phyloP scores from a whole-genome alignment of 164 flowering plant genomes.

The Taxillus chinensis region DNA sequence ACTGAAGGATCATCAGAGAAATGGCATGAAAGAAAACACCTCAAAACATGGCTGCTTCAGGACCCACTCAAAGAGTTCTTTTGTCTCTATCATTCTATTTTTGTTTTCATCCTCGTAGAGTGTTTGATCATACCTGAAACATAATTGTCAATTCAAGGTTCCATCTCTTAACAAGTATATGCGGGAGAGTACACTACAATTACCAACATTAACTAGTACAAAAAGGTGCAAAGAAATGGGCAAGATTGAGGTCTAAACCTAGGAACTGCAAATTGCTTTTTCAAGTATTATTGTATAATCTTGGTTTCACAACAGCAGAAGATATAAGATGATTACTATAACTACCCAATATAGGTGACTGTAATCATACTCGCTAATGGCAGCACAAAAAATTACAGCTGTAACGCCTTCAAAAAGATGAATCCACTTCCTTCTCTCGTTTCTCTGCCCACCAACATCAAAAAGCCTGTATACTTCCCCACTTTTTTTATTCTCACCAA shows the following conservation, averaged over 20 bases:
- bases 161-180: too few relatives aligned
- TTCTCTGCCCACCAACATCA: conserved; percentile 98
- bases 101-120: conserved; percentile 86
- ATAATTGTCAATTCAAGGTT: conserved; percentile 7
- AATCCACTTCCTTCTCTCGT: conserved; percentile 99
- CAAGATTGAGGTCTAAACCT: too few relatives aligned
- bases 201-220: too few relatives aligned
- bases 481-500: conserved; percentile 87
- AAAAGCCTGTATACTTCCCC: conserved; percentile 97
- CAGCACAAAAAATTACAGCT: conserved; percentile 95
- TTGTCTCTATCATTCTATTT: conserved; percentile 92
- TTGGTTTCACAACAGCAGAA: too few relatives aligned
- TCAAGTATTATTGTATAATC: too few relatives aligned
- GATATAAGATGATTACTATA: too few relatives aligned
- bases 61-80: conserved; percentile 94
- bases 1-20: too few relatives aligned
- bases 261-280: too few relatives aligned
- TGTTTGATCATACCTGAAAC: conserved; percentile 83
- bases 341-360: not conserved
- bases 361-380: conserved; percentile 89
- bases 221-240: too few relatives aligned
- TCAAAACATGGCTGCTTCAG: conserved; percentile 94
- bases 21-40: conserved; percentile 28
- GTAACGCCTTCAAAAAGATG: conserved; percentile 98
- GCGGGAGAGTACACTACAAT: too few relatives aligned